Base-by-base conservation (phyloP, 371 early-diverging fungal species). In the Mucor mucedo region DNA sequence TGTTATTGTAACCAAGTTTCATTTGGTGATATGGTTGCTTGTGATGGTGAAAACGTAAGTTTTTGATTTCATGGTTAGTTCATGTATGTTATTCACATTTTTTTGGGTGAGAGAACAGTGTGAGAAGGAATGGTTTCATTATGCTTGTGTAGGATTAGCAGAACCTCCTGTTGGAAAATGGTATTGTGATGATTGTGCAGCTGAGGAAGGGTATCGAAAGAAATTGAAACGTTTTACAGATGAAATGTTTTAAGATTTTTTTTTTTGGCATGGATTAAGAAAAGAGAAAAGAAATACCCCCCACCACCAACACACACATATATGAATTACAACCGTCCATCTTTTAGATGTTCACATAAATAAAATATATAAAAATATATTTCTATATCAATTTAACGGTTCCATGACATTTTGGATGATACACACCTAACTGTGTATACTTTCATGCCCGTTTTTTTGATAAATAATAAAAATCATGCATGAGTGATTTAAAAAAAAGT, bases 21-120 rank as follows among this genome's bases (percentile, higher is more conserved):
- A 9, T 97, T 86, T 75, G 98, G 98, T n/a, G 95, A 96, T 53
- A 98, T 98, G 98, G 92, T 98, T 69, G 98, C 92, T 14, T 98
- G 98, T 69, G 98, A 98, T 75, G 92, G 93, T 38, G 89, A 86
- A 33, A 92, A 93, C 64, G 93, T 92, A 86, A 75, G 83, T 72
- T 13, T 7, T 35, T 48, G 14, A 16, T 21, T 4, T 10, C 40
- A 10, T 8, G 3, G 48, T 4, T 13, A 38, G n/a, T 52, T n/a
- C n/a, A 32, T 9, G 8, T 29, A 39, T 39, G 21, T 45, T 11
- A 5, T 16, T 55, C 35, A 38, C 53, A 2, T 27, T 60, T n/a
- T 45, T 44, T 61, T 65, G 48, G 27, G 29, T 72, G 21, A 21
- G 21, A 21, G 21, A 21, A 21, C 21, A 91, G 89, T 97, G 97